Conservation (phyloP, 2,329 filamentous ascomycete genomes). For the Reticulascus tulasneorum region DNA sequence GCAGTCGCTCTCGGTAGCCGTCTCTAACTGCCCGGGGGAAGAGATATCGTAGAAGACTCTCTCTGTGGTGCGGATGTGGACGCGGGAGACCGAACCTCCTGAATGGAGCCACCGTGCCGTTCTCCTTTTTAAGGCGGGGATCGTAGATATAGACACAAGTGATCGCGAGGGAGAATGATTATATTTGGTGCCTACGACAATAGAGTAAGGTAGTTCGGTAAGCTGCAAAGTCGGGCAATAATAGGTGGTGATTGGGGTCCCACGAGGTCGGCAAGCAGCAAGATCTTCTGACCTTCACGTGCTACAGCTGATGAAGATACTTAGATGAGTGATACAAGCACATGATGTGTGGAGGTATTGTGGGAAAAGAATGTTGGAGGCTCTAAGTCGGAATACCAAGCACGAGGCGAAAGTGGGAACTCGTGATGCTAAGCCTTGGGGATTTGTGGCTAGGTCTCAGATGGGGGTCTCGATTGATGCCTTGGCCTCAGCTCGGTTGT, state of each 20-base stretch:
- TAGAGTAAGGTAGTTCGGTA: too few species aligned
- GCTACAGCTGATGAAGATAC: conserved; percentile 9
- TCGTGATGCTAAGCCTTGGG: conserved; percentile 12
- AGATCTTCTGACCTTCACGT: conserved; percentile 11
- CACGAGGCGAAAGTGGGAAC: conserved; percentile 7
- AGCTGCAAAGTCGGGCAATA: too few species aligned
- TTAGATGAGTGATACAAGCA: conserved; percentile 7
- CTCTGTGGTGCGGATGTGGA: conserved; percentile 36
- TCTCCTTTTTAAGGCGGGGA: too few species aligned
- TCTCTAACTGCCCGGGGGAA: conserved; percentile 61
- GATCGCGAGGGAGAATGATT: too few species aligned
- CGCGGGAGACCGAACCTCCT: conserved; percentile 34
- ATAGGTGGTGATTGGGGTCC: too few species aligned
- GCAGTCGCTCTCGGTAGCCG: conserved; percentile 61
- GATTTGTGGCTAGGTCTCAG: conserved; percentile 4
- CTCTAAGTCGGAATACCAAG: conserved; percentile 4
- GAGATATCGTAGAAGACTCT: conserved; percentile 59
- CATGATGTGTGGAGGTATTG: conserved; percentile 10
- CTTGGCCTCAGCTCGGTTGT: conserved; percentile 1
- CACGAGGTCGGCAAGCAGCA: conserved; percentile 11
- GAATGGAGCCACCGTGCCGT: conserved; percentile 40
- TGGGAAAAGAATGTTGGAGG: neutral
- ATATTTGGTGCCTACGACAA: too few species aligned
- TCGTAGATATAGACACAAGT: too few species aligned
- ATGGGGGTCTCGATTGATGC: neutral